Conservation (phyloP, 2,329 filamentous ascomycete species). For the Cytospora piceae region DNA sequence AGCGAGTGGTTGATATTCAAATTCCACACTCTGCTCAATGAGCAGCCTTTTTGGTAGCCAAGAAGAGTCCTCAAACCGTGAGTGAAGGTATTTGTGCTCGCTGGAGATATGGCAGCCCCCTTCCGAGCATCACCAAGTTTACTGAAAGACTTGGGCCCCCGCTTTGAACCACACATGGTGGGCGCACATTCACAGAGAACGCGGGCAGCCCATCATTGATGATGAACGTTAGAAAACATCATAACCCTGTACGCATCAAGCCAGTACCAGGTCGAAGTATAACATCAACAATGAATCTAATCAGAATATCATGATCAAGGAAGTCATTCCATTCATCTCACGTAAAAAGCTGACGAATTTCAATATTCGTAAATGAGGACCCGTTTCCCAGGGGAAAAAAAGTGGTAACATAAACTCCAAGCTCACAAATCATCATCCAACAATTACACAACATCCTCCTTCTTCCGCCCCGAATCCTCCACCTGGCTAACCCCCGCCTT, state of each 20-base stretch:
- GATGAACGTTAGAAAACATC: too few relatives aligned
- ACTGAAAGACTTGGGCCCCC: too few relatives aligned
- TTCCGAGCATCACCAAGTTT: too few relatives aligned
- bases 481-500: constrained; percentile 37
- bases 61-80: too few relatives aligned
- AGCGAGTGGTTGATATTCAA: not conserved
- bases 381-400: not conserved
- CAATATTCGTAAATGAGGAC: not conserved
- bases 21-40: too few relatives aligned
- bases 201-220: too few relatives aligned
- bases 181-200: too few relatives aligned
- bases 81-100: too few relatives aligned
- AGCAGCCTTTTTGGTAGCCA: too few relatives aligned
- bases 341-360: not conserved
- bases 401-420: not conserved
- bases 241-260: not conserved
- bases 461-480: constrained; percentile 29
- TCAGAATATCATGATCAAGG: constrained; percentile 6
- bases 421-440: not conserved
- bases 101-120: too few relatives aligned
- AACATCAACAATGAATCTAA: not conserved
- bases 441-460: not conserved
- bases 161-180: too few relatives aligned
- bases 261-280: not conserved
- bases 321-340: not conserved